Evolutionary conservation across 148 eudicot species (phyloP).

Genomic region (Rhododendron henanense): DNA sequence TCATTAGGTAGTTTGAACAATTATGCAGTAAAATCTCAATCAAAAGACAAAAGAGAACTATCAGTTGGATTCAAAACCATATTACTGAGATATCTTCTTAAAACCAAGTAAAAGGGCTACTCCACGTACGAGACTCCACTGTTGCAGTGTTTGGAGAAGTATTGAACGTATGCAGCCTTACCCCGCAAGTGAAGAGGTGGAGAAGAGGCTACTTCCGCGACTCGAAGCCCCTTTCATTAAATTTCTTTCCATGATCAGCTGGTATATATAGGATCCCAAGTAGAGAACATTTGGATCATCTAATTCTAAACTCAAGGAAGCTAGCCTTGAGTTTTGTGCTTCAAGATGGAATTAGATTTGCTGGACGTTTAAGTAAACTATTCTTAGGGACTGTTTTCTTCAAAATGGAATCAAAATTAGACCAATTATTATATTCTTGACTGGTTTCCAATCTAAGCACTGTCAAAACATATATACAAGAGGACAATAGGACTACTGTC

Average conservation of each 20-base stretch:
- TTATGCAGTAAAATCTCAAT: background rate
- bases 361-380: background rate
- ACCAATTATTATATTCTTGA: constrained; percentile 5
- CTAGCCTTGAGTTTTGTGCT: too few species aligned
- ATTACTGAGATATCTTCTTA: background rate
- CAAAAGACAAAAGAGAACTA: background rate
- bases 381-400: background rate
- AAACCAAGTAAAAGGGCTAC: background rate
- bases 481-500: constrained; percentile 14
- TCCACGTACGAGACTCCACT: background rate
- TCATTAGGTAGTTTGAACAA: background rate
- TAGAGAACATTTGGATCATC: background rate
- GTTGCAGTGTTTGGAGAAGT: background rate
- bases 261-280: background rate
- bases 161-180: background rate
- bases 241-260: background rate
- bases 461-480: background rate
- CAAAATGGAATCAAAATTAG: constrained; percentile 2
- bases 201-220: background rate
- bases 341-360: background rate
- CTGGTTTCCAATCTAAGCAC: background rate
- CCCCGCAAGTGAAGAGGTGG: background rate
- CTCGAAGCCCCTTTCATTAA: background rate
- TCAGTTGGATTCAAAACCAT: background rate
- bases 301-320: background rate